phyloP scores from a whole-genome alignment of 2,329 filamentous ascomycete species.

The Fusarium sp. region DNA sequence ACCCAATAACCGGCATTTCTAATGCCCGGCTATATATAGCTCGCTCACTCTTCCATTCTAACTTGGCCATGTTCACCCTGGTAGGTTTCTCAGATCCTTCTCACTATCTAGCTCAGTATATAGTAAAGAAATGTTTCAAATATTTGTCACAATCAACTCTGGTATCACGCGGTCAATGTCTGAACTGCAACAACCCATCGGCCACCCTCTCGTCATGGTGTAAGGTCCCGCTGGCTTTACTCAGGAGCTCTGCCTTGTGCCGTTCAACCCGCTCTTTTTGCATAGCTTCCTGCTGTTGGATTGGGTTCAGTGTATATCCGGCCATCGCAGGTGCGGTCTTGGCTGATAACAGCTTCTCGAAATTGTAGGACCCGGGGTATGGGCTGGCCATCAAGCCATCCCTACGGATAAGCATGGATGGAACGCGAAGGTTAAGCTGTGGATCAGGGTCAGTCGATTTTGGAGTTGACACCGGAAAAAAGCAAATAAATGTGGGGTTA shows the following conservation, averaged over 20 bases:
- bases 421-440: conserved; percentile 71
- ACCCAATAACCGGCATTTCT: conserved; percentile 11
- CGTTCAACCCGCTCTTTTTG: conserved; percentile 62
- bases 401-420: conserved; percentile 73
- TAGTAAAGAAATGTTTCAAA: neutral
- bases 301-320: conserved; percentile 59
- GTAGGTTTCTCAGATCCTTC: neutral
- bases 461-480: conserved; percentile 33
- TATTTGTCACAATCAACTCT: neutral
- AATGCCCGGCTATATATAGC: conserved; percentile 10
- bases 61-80: neutral
- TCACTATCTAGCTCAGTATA: conserved; percentile 1
- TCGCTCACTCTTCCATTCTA: neutral
- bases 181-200: conserved; percentile 55
- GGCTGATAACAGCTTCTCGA: conserved; percentile 62
- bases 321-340: conserved; percentile 53
- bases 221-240: conserved; percentile 56
- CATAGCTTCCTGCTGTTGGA: conserved; percentile 64
- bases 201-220: conserved; percentile 57
- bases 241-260: conserved; percentile 60
- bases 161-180: neutral
- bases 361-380: conserved; percentile 59
- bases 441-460: conserved; percentile 22
- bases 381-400: conserved; percentile 65
- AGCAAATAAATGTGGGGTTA: conserved; percentile 11